A percentile compares a stretch with the other conserved stretches of the same genome.
These are phyloP conservation scores for Botryotinia calthae DNA, from an alignment of 2,329 filamentous ascomycete genomes.

Conservation along the genomic window DNA sequence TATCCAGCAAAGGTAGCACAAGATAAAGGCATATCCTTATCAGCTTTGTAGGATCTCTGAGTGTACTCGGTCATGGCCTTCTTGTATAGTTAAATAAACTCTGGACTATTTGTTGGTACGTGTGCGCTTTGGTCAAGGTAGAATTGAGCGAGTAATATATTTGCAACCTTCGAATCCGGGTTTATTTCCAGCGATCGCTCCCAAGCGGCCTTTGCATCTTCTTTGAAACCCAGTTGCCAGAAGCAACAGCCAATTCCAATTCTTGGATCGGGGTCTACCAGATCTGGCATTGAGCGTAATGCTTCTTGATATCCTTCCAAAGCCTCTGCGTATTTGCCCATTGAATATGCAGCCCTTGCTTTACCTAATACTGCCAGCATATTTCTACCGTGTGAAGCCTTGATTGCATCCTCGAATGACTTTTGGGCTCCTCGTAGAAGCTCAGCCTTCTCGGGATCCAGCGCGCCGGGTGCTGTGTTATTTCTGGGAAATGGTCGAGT, in stretches of 20 bases:
- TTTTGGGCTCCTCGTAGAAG: conserved; percentile 82
- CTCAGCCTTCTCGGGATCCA: conserved; percentile 73
- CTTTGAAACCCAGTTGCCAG: conserved; percentile 94
- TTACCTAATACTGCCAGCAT: conserved; percentile 91
- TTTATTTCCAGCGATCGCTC: conserved; percentile 78
- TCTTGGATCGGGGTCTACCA: conserved; percentile 89
- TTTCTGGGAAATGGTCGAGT: conserved; percentile 70
- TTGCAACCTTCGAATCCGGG: conserved; percentile 82
- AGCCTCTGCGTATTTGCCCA: conserved; percentile 82
- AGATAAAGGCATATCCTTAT: conserved; percentile 85
- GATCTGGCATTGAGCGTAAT: conserved; percentile 77
- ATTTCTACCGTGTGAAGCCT: conserved; percentile 80
- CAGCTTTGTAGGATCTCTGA: conserved; percentile 88
- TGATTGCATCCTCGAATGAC: conserved; percentile 90
- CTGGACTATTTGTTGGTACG: conserved; percentile 76
- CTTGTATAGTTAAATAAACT: conserved; percentile 83
- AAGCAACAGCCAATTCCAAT: conserved; percentile 96
- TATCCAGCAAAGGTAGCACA: conserved; percentile 89
- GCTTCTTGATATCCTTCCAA: conserved; percentile 84
- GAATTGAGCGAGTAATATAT: conserved; percentile 85
- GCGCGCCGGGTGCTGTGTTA: conserved; percentile 45
- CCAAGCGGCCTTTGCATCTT: conserved; percentile 89
- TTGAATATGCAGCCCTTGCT: conserved; percentile 79
- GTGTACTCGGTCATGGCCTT: conserved; percentile 94
- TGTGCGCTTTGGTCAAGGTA: conserved; percentile 84